These are phyloP conservation scores for Pilatotrama ljubarskyi DNA, from an alignment of 768 basidiomycete species.

Conservation along the genomic window DNA sequence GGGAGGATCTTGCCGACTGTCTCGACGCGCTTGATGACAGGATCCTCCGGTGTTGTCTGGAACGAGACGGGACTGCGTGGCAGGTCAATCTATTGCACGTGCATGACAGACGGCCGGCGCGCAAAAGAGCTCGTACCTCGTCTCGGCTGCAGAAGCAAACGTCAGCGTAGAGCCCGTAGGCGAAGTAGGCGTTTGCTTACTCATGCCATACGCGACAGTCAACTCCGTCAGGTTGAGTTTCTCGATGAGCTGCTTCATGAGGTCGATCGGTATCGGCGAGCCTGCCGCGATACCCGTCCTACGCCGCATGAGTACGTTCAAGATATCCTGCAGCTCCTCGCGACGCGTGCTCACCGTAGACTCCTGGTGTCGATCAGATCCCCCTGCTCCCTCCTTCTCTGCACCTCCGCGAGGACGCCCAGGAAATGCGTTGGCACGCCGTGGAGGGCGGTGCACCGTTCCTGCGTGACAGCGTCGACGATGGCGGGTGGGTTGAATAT, in stretches of 20 bases:
- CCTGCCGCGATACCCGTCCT: conserved; percentile 87
- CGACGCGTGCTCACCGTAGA: conserved; percentile 48
- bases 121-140: too few species aligned
- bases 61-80: conserved; percentile 73
- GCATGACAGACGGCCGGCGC: background rate
- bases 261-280: conserved; percentile 72
- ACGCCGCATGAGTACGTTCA: background rate
- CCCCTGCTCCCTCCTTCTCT: conserved; percentile 49
- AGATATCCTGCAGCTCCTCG: background rate
- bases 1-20: conserved; percentile 79
- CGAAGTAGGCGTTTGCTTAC: conserved; percentile 43
- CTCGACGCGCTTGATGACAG: conserved; percentile 73
- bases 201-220: conserved; percentile 86
- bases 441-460: conserved; percentile 76
- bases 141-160: conserved; percentile 54
- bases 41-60: conserved; percentile 70
- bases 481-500: conserved; percentile 63
- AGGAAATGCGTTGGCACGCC: conserved; percentile 88
- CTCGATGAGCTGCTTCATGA: conserved; percentile 72
- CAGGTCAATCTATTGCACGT: background rate
- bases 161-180: background rate
- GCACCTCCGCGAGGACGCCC: conserved; percentile 68
- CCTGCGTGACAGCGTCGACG: conserved; percentile 67
- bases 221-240: conserved; percentile 69
- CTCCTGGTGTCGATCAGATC: conserved; percentile 47